Base-by-base conservation (phyloP, 805 yeast species). In the Starmerella bombi region DNA sequence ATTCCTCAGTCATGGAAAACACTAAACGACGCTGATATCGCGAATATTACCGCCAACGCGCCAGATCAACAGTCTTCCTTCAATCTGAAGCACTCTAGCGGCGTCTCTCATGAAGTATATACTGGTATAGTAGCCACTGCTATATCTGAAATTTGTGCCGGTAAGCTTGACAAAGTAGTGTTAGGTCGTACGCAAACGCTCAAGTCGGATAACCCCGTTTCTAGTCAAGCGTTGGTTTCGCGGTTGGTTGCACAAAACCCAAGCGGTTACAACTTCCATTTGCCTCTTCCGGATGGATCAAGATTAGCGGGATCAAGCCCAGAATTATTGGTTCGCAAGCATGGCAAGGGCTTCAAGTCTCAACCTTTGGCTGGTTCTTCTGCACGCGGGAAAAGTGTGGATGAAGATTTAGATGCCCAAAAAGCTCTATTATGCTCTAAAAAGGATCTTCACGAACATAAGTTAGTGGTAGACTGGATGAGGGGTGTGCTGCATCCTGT, bases 291-390 rank as follows among this genome's bases (percentile, higher is more conserved):
- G 2, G 37, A 45, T 16, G 41, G 42, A 3, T 17, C 40, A 2
- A 14, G 28, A 12, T 32, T 45, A 1, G 38, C 38, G 2, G 48
- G 48, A 3, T 32, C 45, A 8, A 45, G 48, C 22, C 48, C 48
- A 1, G 48, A 45, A 17, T 22, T 45, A 23, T 42, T 45, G 9
- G 15, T 45, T 7, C 40, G 42, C 25, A 41, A 45, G 25, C 22
- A 23, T 2, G 48, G 41, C n/a, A 21, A 19, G 3, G 10, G 5
- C 3, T 45, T 45, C 28, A 3, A 17, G 33, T 45, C 45, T 19
- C 39, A 42, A 32, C 48, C 48, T 1, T 18, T 45, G 18, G 48
- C 48, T 5, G 48, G 48, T 5, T 45, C 48, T 4, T 45, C 48
- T 4, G 36, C 43, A 10, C 45, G 48, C 2, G 34, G 29, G 5